phyloP scores from a whole-genome alignment of 345 rosid genomes.

The Camelina hispida region DNA sequence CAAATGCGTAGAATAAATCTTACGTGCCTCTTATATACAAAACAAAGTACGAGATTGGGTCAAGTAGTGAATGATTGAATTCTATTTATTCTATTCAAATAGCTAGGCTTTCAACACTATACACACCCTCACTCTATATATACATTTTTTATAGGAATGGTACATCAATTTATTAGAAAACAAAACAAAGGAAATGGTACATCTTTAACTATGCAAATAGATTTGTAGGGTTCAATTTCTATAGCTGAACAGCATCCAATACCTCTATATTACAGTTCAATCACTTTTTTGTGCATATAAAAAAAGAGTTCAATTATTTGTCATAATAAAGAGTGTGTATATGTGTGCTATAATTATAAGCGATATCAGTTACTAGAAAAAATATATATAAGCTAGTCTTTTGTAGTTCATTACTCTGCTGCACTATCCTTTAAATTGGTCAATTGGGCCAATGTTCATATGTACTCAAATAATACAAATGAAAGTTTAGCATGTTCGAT shows the following conservation, averaged over 20 bases:
- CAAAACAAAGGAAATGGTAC: constrained; percentile 6
- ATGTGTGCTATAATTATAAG: background rate
- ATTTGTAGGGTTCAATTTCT: constrained; percentile 24
- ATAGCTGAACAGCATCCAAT: constrained; percentile 35
- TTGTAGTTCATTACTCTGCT: too few relatives aligned
- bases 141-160: background rate
- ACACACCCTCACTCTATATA: constrained; percentile 18
- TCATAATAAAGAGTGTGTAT: constrained; percentile 1
- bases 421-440: too few relatives aligned
- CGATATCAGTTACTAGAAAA: too few relatives aligned
- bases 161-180: background rate
- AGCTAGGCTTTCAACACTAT: constrained; percentile 36
- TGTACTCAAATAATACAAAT: too few relatives aligned
- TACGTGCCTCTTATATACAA: constrained; percentile 9
- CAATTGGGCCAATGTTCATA: too few relatives aligned
- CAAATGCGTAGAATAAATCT: background rate
- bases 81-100: constrained; percentile 19
- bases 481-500: too few relatives aligned
- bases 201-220: constrained; percentile 33
- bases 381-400: too few relatives aligned
- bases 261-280: constrained; percentile 21
- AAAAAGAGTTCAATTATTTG: background rate
- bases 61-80: constrained; percentile 30
- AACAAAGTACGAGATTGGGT: constrained; percentile 31
- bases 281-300: background rate